Conservation (phyloP, 345 rosid species). For the Sisymbrium altissimum region DNA sequence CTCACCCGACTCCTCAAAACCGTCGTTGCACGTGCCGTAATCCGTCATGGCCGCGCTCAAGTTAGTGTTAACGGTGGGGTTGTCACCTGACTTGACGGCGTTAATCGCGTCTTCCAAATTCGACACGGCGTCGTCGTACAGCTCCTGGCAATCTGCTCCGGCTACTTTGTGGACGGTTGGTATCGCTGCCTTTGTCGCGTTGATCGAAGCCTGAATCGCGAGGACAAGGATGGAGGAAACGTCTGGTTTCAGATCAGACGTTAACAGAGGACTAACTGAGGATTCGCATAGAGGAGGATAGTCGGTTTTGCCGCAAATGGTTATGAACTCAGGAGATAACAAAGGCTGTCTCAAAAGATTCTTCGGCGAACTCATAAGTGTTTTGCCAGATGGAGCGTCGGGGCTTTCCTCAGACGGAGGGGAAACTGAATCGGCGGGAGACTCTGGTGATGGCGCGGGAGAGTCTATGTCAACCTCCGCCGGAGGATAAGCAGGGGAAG, state of each 20-base stretch:
- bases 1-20: constrained; percentile 26
- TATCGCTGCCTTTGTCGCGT: constrained; percentile 18
- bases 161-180: background rate
- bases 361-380: background rate
- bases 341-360: background rate
- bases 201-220: constrained; percentile 35
- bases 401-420: background rate
- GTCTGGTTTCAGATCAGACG: constrained; percentile 19
- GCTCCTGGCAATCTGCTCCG: constrained; percentile 39
- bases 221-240: constrained; percentile 29
- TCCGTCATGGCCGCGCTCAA: constrained; percentile 52
- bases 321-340: constrained; percentile 26
- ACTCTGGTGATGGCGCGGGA: background rate
- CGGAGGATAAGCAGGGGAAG: background rate
- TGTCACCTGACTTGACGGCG: constrained; percentile 39
- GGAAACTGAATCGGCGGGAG: background rate
- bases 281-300: constrained; percentile 40
- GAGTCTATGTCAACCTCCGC: background rate
- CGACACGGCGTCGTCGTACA: constrained; percentile 38
- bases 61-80: constrained; percentile 38
- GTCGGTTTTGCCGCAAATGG: constrained; percentile 38
- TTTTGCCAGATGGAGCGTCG: background rate
- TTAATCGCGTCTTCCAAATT: constrained; percentile 42
- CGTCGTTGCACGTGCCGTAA: constrained; percentile 46
- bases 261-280: constrained; percentile 30